Evolutionary conservation across 768 basidiomycete species (phyloP).

Genomic region (Auricularia heimuer): DNA sequence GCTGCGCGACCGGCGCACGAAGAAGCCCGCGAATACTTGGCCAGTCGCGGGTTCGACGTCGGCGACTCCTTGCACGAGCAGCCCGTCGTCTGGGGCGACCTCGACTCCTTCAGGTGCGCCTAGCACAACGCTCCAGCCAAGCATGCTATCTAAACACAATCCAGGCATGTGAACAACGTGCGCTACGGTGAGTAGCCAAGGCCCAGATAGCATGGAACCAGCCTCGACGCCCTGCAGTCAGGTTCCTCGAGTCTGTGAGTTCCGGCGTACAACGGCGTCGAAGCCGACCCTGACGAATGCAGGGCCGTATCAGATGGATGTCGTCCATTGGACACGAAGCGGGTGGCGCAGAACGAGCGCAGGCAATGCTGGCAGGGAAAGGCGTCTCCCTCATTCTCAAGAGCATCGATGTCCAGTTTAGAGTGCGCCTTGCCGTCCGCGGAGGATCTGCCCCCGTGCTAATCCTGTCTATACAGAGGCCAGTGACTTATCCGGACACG

Average conservation of each 20-base stretch:
- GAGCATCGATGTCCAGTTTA: conserved; percentile 11
- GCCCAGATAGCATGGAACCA: too few relatives aligned
- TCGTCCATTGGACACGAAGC: conserved; percentile 4
- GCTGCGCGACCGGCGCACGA: background rate
- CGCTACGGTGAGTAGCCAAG: conserved; percentile 8
- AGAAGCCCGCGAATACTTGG: background rate
- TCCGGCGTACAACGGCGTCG: background rate
- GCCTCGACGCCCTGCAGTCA: background rate
- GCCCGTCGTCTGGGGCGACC: conserved; percentile 10
- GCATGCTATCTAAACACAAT: background rate
- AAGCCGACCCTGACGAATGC: background rate
- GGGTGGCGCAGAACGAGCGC: conserved; percentile 7
- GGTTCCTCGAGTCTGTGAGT: conserved; percentile 8
- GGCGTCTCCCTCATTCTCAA: conserved; percentile 12
- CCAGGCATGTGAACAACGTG: conserved; percentile 12
- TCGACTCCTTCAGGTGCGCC: conserved; percentile 10
- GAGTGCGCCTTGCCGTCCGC: background rate
- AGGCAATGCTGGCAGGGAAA: conserved; percentile 6
- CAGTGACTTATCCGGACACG: conserved; percentile 12
- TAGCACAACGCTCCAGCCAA: background rate
- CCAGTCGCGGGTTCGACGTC: conserved; percentile 3
- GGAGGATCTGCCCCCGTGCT: background rate
- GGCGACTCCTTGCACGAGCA: conserved; percentile 10
- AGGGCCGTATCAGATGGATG: conserved; percentile 13
- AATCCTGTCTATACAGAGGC: conserved; percentile 2